These are phyloP conservation scores for Jaenimonas drosophilae DNA, from an alignment of 208 protist genomes.

Conservation along the genomic window DNA sequence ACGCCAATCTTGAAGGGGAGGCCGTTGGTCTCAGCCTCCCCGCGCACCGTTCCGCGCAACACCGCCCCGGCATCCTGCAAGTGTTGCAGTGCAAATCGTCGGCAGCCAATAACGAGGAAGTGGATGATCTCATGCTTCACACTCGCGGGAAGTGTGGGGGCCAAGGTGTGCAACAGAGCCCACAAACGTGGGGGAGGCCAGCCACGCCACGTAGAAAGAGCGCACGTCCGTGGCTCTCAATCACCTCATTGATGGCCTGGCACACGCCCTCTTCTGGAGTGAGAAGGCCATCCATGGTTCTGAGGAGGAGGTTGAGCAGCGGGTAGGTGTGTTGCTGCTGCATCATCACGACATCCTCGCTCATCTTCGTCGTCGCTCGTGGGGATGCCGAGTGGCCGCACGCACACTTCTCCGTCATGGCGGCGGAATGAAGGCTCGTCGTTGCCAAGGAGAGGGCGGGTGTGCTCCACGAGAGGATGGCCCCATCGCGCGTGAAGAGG, in stretches of 20 bases:
- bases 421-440: conserved; percentile 9
- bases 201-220: conserved; percentile 45
- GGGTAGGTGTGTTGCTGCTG: conserved; percentile 6
- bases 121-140: conserved; percentile 47
- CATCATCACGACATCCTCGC: conserved; percentile 1
- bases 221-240: conserved; percentile 19
- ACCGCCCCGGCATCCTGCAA: conserved; percentile 35
- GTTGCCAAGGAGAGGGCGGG: conserved; percentile 1
- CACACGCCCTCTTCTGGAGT: conserved; percentile 16
- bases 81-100: conserved; percentile 54
- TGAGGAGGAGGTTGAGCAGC: conserved; percentile 20
- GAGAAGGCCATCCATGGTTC: conserved; percentile 4
- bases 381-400: not conserved
- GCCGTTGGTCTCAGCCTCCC: conserved; percentile 44
- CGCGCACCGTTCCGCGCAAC: conserved; percentile 29
- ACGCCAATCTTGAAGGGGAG: conserved; percentile 42
- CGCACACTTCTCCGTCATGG: not conserved
- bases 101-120: conserved; percentile 60
- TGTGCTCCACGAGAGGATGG: conserved; percentile 1
- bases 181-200: conserved; percentile 33
- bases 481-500: conserved; percentile 25
- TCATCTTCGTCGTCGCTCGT: not conserved
- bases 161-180: conserved; percentile 14
- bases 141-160: conserved; percentile 23
- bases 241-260: conserved; percentile 40